Percentiles rank a stretch among this genome's conserved stretches.
Conservation (phyloP, 2,329 filamentous ascomycete species). For the Biscogniauxia marginata region DNA sequence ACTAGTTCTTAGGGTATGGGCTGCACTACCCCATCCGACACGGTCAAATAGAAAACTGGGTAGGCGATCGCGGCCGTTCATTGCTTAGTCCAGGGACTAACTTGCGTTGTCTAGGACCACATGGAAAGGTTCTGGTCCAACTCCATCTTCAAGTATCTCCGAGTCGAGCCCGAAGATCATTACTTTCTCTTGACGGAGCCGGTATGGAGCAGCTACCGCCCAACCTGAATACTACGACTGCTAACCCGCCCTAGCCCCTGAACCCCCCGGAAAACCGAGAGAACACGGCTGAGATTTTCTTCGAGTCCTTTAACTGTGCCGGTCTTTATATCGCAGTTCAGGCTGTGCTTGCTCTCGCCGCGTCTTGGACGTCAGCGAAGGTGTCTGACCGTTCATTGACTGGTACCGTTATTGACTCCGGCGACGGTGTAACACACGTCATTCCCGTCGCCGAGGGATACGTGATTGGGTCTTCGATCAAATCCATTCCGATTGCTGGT, state of each 20-base stretch:
- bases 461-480: constrained; percentile 98
- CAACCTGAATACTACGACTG: constrained; percentile 1
- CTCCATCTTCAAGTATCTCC: constrained; percentile 99
- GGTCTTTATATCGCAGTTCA: constrained; percentile 99
- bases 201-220: constrained; percentile 51
- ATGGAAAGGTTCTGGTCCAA: constrained; percentile 99
- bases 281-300: constrained; percentile 99
- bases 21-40: constrained; percentile 97
- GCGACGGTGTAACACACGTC: constrained; percentile 98
- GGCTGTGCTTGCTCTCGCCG: constrained; percentile 91
- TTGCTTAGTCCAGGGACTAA: constrained; percentile 17
- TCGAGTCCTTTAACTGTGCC: constrained; percentile 99
- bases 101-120: constrained; percentile 64
- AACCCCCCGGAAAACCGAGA: constrained; percentile 99
- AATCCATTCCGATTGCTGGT: constrained; percentile 96
- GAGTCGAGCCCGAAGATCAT: constrained; percentile 97
- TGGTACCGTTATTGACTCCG: constrained; percentile 96
- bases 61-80: constrained; percentile 36
- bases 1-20: constrained; percentile 67
- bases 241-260: constrained; percentile 62
- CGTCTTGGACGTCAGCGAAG: constrained; percentile 98
- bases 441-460: constrained; percentile 98
- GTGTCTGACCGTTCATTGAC: constrained; percentile 94
- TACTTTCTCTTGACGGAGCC: constrained; percentile 98
- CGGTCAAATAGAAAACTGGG: constrained; percentile 99